Evolutionary conservation across 306 rosid species (phyloP).

Genomic region (Cicer judaicum): DNA sequence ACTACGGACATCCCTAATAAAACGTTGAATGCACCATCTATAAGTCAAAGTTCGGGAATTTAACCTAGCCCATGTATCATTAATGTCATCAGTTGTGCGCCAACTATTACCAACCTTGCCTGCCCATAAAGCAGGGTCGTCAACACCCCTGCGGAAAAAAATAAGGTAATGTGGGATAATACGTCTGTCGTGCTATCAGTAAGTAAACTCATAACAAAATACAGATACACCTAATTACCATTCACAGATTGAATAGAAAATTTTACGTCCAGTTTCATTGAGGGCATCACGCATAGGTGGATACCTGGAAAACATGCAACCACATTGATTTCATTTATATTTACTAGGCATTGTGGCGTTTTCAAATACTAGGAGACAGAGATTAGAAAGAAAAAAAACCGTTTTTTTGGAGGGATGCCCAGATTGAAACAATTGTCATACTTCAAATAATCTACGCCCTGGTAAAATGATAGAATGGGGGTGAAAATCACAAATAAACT

Average conservation of each 20-base stretch:
- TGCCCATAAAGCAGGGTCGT: slow-evolving; percentile 97
- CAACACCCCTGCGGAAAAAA: slow-evolving; percentile 74
- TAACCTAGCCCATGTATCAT: slow-evolving; percentile 96
- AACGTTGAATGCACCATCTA: slow-evolving; percentile 19
- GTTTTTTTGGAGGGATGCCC: slow-evolving; percentile 74
- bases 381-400: slow-evolving; percentile 58
- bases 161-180: slow-evolving; percentile 22
- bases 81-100: slow-evolving; percentile 95
- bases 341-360: slow-evolving; percentile 24
- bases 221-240: slow-evolving; percentile 63
- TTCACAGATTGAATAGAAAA: slow-evolving; percentile 88
- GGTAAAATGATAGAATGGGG: slow-evolving; percentile 36
- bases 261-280: slow-evolving; percentile 62
- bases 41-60: slow-evolving; percentile 41
- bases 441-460: slow-evolving; percentile 94
- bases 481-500: not conserved
- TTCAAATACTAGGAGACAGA: slow-evolving; percentile 35
- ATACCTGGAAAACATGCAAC: slow-evolving; percentile 64
- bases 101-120: slow-evolving; percentile 91
- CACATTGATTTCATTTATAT: slow-evolving; percentile 45
- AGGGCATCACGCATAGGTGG: slow-evolving; percentile 98
- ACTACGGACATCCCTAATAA: slow-evolving; percentile 28
- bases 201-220: slow-evolving; percentile 39
- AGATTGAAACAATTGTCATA: slow-evolving; percentile 94
- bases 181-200: slow-evolving; percentile 15